Conservation (phyloP, 2,329 filamentous ascomycete genomes). For the Colletotrichum cereale region DNA sequence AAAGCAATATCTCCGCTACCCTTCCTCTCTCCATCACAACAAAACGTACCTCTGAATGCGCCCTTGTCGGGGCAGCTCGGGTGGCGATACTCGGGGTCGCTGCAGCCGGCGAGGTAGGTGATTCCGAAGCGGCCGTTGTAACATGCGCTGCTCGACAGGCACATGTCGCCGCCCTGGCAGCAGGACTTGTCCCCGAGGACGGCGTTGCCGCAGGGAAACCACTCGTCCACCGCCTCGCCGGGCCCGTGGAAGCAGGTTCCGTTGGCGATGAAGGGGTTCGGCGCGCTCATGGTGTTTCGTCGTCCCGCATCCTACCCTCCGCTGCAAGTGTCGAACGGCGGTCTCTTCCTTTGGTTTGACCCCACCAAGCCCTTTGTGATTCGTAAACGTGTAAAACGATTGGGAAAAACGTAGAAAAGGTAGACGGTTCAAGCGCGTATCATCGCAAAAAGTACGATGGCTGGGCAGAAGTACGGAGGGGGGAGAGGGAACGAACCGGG, state of each 20-base stretch:
- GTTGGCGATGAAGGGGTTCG: conserved; percentile 48
- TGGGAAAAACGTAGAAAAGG: background rate
- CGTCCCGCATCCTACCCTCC: background rate
- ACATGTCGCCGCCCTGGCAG: conserved; percentile 50
- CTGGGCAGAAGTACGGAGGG: background rate
- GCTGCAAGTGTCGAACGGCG: background rate
- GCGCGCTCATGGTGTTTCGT: conserved; percentile 27
- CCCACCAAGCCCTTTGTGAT: background rate
- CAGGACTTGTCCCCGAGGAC: conserved; percentile 48
- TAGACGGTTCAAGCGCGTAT: background rate
- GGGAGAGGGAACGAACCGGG: background rate
- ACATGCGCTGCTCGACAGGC: conserved; percentile 47
- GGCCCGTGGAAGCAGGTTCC: conserved; percentile 49
- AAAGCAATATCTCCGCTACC: too few species aligned
- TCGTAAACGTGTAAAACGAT: too few species aligned
- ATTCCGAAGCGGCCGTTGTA: conserved; percentile 45
- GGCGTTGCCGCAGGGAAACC: conserved; percentile 52
- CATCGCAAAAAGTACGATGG: background rate
- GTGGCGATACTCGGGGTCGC: conserved; percentile 48
- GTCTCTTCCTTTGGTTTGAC: background rate
- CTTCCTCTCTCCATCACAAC: background rate
- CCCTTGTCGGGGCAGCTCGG: conserved; percentile 51
- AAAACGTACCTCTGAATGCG: conserved; percentile 30
- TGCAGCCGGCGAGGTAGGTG: conserved; percentile 55
- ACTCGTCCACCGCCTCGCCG: conserved; percentile 36